Base-by-base conservation (phyloP, 2,329 filamentous ascomycete species). In the Aspergillus bombycis region DNA sequence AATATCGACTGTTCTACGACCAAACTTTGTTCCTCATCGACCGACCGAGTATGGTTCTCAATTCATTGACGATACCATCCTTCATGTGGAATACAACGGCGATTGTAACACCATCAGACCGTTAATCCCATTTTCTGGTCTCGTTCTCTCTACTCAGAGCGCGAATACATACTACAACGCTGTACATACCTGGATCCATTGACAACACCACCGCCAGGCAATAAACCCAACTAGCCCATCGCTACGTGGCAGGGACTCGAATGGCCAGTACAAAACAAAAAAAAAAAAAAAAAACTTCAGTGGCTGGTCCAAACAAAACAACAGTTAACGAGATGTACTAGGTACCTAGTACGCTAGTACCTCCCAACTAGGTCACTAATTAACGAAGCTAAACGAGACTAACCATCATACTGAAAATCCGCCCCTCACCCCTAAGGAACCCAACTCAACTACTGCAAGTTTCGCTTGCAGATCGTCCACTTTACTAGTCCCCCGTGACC, bases 381-480 rank as follows among this genome's bases (percentile, higher is more conserved):
- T n/a, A 32, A 32, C 19, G 38, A 19, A 41, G 38, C 38, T 28
- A 19, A 32, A 41, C 41, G 43, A 46, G 12, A 30, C 56, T 59
- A 46, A 41, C 28, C n/a, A 48, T 48, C 16, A 28, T 21, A 28
- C 9, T 16, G 58, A 43, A 50, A 50, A 48, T 52, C 48, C 28
- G 48, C 48, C 48, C 48, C 48, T 52, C 48, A 32, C 26, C 23
- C 21, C 45, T 48, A 48, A 59, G 32, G 45, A 57, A 45, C 10
- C 41, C n/a, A 46, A 45, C 8, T 45, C 38, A 30, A 23, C 41
- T 56, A 58, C 56, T 64, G 62, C 63, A 64, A 62, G 62, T 45
- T 60, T 61, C 62, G 62, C 62, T 58, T 67, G 66, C 67, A 68
- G 66, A 69, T 67, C 64, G 63, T 57, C 65, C 26, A 56, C 43